Conservation (phyloP, 2,329 filamentous ascomycete genomes). For the Aspergillus arachidicola region DNA sequence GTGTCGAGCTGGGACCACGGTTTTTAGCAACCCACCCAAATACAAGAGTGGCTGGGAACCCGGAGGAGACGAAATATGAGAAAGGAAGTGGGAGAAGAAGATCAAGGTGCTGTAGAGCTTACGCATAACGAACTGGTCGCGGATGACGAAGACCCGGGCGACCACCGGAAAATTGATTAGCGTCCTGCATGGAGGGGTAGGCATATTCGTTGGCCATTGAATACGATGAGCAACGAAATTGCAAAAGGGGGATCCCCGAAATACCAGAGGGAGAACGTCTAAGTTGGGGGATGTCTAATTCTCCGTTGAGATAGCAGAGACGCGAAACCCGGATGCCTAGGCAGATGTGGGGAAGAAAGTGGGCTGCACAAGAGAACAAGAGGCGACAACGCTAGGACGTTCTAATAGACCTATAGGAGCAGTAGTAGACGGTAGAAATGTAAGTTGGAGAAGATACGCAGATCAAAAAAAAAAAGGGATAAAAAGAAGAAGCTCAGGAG, state of each 20-base stretch:
- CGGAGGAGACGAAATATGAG: not conserved
- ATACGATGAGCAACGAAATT: constrained; percentile 8
- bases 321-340: constrained; percentile 23
- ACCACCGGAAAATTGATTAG: constrained; percentile 18
- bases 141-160: constrained; percentile 16
- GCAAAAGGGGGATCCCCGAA: not conserved
- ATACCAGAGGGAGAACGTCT: not conserved
- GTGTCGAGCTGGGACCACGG: constrained; percentile 51
- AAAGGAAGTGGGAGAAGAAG: not conserved
- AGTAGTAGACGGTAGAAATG: not conserved
- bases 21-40: not conserved
- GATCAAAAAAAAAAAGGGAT: not conserved
- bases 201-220: constrained; percentile 28
- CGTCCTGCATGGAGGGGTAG: constrained; percentile 20
- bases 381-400: not conserved
- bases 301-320: not conserved
- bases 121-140: constrained; percentile 31
- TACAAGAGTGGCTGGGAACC: constrained; percentile 16
- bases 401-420: not conserved
- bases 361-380: constrained; percentile 11
- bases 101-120: constrained; percentile 15
- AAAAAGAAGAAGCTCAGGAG: not conserved
- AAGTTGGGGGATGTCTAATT: not conserved
- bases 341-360: constrained; percentile 24
- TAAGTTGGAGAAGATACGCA: not conserved